These are phyloP conservation scores for Xylariaceae sp. DNA, from an alignment of 2,329 filamentous ascomycete species.

Conservation along the genomic window DNA sequence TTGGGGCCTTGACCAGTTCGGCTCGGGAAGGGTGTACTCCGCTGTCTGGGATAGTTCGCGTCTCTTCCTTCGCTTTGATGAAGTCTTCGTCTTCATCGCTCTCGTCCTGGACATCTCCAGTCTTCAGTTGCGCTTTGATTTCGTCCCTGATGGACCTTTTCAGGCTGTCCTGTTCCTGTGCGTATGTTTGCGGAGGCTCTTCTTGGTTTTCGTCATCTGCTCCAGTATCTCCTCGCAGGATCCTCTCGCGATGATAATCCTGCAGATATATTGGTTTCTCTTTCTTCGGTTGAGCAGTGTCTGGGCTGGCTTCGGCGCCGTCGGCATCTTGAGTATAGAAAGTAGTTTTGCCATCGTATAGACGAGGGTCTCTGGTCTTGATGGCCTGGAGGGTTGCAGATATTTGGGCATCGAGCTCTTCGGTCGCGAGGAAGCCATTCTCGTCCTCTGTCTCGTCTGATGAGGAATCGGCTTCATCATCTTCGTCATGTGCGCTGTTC, in stretches of 20 bases:
- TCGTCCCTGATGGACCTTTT: constrained; percentile 72
- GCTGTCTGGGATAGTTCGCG: constrained; percentile 22
- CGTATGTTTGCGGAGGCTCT: constrained; percentile 60
- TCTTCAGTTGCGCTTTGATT: constrained; percentile 58
- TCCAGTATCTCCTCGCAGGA: constrained; percentile 65
- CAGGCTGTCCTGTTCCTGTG: constrained; percentile 78
- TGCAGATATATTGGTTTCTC: constrained; percentile 79
- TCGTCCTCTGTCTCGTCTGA: constrained; percentile 83
- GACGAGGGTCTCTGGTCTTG: constrained; percentile 78
- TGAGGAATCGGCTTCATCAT: constrained; percentile 54
- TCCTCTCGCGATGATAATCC: constrained; percentile 87
- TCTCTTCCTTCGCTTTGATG: constrained; percentile 57
- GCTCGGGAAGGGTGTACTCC: constrained; percentile 52
- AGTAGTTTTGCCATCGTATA: constrained; percentile 72
- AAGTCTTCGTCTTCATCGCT: constrained; percentile 60
- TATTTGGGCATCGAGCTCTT: constrained; percentile 79
- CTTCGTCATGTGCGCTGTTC: constrained; percentile 35
- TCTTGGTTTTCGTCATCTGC: constrained; percentile 50
- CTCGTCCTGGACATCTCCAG: constrained; percentile 42
- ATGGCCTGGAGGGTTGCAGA: constrained; percentile 82
- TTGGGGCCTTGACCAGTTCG: constrained; percentile 38
- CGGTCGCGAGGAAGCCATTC: constrained; percentile 77
- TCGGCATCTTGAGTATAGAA: constrained; percentile 67
- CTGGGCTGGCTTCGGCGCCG: constrained; percentile 19
- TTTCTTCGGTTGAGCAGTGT: constrained; percentile 44